These are phyloP conservation scores for Helotiales sp. DNA, from an alignment of 2,329 filamentous ascomycete genomes.

Conservation along the genomic window DNA sequence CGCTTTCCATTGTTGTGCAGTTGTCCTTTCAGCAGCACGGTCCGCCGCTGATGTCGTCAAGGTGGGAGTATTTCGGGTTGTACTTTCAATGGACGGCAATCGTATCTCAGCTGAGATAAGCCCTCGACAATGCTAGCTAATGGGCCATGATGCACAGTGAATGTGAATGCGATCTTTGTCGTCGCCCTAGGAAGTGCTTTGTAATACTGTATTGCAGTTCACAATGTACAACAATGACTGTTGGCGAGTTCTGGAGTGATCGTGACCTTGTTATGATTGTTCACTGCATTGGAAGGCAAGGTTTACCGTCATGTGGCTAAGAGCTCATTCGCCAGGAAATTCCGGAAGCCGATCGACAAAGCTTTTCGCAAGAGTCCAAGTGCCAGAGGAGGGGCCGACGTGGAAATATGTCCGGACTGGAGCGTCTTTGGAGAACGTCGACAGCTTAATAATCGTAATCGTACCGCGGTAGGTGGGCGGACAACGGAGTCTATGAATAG, in stretches of 20 bases:
- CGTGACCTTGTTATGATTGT: not conserved
- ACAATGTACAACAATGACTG: not conserved
- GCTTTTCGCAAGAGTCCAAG: not conserved
- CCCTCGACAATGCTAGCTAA: constrained; percentile 2
- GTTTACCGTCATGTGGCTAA: not conserved
- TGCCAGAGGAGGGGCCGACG: not conserved
- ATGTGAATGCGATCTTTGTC: not conserved
- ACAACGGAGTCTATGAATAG: not conserved
- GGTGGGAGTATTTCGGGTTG: not conserved
- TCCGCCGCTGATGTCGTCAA: constrained; percentile 10
- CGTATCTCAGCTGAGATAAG: constrained; percentile 17
- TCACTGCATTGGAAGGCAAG: not conserved
- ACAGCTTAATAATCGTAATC: not conserved
- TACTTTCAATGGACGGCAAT: constrained; percentile 8
- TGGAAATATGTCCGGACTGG: not conserved
- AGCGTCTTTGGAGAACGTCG: not conserved
- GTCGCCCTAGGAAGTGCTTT: not conserved
- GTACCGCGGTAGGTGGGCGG: not conserved
- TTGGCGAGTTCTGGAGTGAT: not conserved
- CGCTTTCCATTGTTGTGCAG: constrained; percentile 32
- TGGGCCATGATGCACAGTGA: constrained; percentile 3
- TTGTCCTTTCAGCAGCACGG: not conserved
- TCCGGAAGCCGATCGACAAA: not conserved
- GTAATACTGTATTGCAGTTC: too few relatives aligned
- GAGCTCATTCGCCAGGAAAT: not conserved